A percentile compares a stretch with the other conserved stretches of the same genome.
Conservation (phyloP, 2,329 filamentous ascomycete genomes). For the Chaetomium olivaceum region DNA sequence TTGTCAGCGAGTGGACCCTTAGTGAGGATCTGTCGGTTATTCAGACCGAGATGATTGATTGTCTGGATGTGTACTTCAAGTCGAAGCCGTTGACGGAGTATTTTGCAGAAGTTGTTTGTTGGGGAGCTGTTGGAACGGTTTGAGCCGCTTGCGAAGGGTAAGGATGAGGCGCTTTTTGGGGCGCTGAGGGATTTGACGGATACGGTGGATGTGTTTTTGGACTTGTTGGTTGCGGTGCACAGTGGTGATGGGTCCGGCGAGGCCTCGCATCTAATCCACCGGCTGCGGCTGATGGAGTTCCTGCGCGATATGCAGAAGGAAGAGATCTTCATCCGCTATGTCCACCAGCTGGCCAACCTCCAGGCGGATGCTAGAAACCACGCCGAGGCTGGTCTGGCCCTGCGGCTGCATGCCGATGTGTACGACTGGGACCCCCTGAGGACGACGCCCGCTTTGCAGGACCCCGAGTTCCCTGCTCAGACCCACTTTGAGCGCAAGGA, state of each 20-base stretch:
- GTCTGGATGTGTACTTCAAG: slow-evolving; percentile 86
- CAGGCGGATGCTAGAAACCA: slow-evolving; percentile 76
- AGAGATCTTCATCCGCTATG: slow-evolving; percentile 93
- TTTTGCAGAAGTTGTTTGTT: slow-evolving; percentile 90
- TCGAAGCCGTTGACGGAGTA: slow-evolving; percentile 81
- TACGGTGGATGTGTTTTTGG: slow-evolving; percentile 86
- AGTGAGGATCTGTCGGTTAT: slow-evolving; percentile 90
- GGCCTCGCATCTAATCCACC: slow-evolving; percentile 81
- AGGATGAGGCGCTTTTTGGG: slow-evolving; percentile 71
- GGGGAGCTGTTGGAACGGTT: slow-evolving; percentile 82
- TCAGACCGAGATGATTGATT: slow-evolving; percentile 96
- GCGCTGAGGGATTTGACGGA: slow-evolving; percentile 77
- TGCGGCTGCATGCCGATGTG: slow-evolving; percentile 87
- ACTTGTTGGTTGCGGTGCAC: slow-evolving; percentile 87
- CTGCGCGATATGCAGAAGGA: slow-evolving; percentile 95
- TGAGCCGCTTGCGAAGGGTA: slow-evolving; percentile 63
- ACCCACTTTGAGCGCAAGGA: slow-evolving; percentile 92
- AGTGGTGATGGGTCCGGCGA: slow-evolving; percentile 72
- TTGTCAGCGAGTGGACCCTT: slow-evolving; percentile 95
- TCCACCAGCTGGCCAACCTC: slow-evolving; percentile 82
- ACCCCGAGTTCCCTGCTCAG: slow-evolving; percentile 79
- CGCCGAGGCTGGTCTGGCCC: slow-evolving; percentile 83
- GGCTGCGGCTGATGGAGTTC: slow-evolving; percentile 90
- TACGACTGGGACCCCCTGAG: slow-evolving; percentile 85
- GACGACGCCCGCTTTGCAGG: slow-evolving; percentile 64